Evolutionary conservation across 441 rosid genomes (phyloP), one percentile per base, ranked within the genome.

Genomic region (Populus hybrid): DNA sequence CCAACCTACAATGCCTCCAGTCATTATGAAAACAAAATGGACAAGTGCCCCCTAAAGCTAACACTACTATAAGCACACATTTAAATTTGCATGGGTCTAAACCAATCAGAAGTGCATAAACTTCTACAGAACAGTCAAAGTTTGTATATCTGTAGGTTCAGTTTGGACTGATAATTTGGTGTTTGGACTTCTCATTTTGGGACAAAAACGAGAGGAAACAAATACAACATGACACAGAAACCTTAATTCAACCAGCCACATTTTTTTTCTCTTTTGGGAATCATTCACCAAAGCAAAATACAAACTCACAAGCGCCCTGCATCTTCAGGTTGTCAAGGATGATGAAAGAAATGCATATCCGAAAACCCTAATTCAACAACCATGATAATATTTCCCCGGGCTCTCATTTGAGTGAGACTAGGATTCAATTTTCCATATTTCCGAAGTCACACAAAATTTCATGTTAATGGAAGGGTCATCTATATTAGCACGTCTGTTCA

Each of bases 1-100:
- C 98, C 99, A 82, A 94, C 99, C 99, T 94, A 81, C 78, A 88
- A 79, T 18, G 20, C 9, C 9, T n/a, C n/a, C n/a, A n/a, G n/a
- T n/a, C n/a, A n/a, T n/a, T n/a, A n/a, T n/a, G n/a, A n/a, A n/a
- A n/a, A 33, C n/a, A 66, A 74, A 67, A 64, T 24, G 24, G 38
- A 50, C 64, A 61, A 33, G 29, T 33, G 9, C 23, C 5, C 16
- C 20, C 74, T 64, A 64, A 61, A 21, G 26, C 28, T 21, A 40
- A 42, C 24, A 31, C 42, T 35, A 20, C 38, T 20, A 73, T 12
- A 35, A 68, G 28, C 23, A 74, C n/a, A 33, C 18, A n/a, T 7
- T n/a, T 33, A 9, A n/a, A 1, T n/a, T 1, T n/a, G 26, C 33
- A 65, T 24, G 2, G 20, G 18, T 50, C 68, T 9, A 8, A 65